Evolutionary conservation across 768 basidiomycete species (phyloP).

Genomic region (Nidula microcarpa): DNA sequence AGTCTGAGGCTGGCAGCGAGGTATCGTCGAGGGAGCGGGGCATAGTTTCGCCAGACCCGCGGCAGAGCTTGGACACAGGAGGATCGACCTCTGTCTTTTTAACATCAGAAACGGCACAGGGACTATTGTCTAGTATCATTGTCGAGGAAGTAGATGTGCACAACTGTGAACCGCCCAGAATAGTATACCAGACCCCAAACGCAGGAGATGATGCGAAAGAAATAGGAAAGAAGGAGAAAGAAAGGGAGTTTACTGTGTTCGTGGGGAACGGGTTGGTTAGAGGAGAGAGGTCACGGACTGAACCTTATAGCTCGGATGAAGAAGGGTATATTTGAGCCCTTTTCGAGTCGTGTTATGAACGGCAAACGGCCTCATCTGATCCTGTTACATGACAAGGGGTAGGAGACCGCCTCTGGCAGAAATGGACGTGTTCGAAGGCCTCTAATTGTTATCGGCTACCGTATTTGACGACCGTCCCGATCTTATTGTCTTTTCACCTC

Average conservation of each 20-base stretch:
- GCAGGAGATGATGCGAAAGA: slow-evolving; percentile 12
- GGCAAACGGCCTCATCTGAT: slow-evolving; percentile 6
- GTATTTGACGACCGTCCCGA: slow-evolving; percentile 15
- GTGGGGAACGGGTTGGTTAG: slow-evolving; percentile 4
- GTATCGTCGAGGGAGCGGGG: slow-evolving; percentile 11
- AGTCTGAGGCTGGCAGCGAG: slow-evolving; percentile 22
- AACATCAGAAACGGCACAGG: slow-evolving; percentile 16
- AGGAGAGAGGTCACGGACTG: slow-evolving; percentile 2
- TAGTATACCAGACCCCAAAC: slow-evolving; percentile 25
- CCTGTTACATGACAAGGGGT: slow-evolving; percentile 12
- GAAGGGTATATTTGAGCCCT: slow-evolving; percentile 12
- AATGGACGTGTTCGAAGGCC: slow-evolving; percentile 7
- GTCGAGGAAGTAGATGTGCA: slow-evolving; percentile 9
- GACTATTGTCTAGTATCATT: slow-evolving; percentile 27
- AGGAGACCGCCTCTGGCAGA: slow-evolving; percentile 5
- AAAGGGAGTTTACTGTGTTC: slow-evolving; percentile 1
- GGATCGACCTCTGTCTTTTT: slow-evolving; percentile 22
- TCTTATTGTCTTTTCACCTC: slow-evolving; percentile 40
- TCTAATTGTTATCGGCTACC: slow-evolving; percentile 36
- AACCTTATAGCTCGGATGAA: slow-evolving; percentile 13
- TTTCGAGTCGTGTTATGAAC: slow-evolving; percentile 6
- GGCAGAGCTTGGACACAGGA: slow-evolving; percentile 29
- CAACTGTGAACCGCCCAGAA: slow-evolving; percentile 18
- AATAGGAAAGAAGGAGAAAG: slow-evolving; percentile 11
- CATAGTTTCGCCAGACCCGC: slow-evolving; percentile 37